A percentile compares a stretch with the other conserved stretches of the same genome.
phyloP scores from a whole-genome alignment of 352 stramenopile species.

The Pythium dissotocum region DNA sequence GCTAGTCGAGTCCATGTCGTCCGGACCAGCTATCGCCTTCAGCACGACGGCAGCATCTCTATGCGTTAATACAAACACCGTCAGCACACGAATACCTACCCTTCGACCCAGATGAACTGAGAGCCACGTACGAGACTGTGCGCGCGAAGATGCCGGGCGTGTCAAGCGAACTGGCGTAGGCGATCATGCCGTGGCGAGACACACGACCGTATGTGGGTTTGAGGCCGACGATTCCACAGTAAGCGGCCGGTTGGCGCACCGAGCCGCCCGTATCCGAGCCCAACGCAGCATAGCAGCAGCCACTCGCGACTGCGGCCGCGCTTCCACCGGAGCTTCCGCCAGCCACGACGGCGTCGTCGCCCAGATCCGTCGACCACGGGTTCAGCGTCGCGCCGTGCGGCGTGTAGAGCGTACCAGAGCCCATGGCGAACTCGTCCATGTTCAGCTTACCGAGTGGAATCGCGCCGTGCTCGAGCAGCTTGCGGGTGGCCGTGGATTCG shows the following conservation, averaged over 20 bases:
- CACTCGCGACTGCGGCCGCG: conserved; percentile 91
- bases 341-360: conserved; percentile 59
- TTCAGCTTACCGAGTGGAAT: conserved; percentile 96
- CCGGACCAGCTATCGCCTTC: conserved; percentile 74
- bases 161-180: conserved; percentile 96
- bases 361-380: conserved; percentile 75
- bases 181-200: conserved; percentile 96
- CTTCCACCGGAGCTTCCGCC: conserved; percentile 95
- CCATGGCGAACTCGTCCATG: conserved; percentile 99
- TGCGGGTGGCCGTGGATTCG: conserved; percentile 81
- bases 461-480: conserved; percentile 89
- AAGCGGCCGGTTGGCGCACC: conserved; percentile 95
- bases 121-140: conserved; percentile 60
- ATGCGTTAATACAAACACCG: conserved; percentile 5
- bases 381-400: conserved; percentile 87
- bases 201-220: conserved; percentile 98
- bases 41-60: conserved; percentile 83
- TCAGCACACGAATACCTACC: neutral
- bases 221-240: conserved; percentile 95
- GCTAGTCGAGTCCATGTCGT: conserved; percentile 84
- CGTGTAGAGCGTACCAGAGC: conserved; percentile 92
- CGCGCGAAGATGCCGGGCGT: conserved; percentile 93
- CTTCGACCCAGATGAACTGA: neutral
- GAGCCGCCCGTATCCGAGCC: conserved; percentile 98
- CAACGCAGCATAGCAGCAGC: conserved; percentile 91